Percentiles rank a stretch among this genome's conserved stretches.
phyloP scores from a whole-genome alignment of 1,284 basidiomycete genomes.

The Pseudozyma hubeiensis region DNA sequence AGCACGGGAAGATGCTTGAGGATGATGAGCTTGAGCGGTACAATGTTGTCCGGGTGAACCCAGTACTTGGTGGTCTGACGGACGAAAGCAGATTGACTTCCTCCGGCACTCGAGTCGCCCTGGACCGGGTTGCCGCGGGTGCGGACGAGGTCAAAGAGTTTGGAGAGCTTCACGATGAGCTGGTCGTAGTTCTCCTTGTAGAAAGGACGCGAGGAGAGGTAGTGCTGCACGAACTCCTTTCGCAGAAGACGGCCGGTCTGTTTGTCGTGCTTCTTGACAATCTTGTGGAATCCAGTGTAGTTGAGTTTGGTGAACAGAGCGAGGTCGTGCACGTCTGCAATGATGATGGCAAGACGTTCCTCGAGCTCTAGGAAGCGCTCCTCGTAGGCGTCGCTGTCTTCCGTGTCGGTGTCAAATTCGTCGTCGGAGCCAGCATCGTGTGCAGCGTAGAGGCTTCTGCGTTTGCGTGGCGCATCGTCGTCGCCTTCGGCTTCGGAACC shows the following conservation, averaged over 20 bases:
- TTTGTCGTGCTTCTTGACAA: slow-evolving; percentile 93
- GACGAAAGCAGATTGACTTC: slow-evolving; percentile 94
- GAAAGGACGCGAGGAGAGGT: slow-evolving; percentile 93
- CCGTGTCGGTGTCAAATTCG: slow-evolving; percentile 74
- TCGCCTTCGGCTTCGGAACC: slow-evolving; percentile 44
- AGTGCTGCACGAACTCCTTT: slow-evolving; percentile 81
- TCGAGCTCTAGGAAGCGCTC: slow-evolving; percentile 89
- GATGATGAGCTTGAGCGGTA: slow-evolving; percentile 94
- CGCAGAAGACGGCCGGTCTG: slow-evolving; percentile 74
- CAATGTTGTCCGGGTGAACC: slow-evolving; percentile 82
- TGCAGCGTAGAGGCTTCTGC: slow-evolving; percentile 63
- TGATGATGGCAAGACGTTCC: slow-evolving; percentile 93
- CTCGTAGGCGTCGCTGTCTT: slow-evolving; percentile 81
- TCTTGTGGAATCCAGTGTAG: slow-evolving; percentile 96
- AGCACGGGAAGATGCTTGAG: slow-evolving; percentile 78
- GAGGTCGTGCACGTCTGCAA: slow-evolving; percentile 97
- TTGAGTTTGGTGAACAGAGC: slow-evolving; percentile 93
- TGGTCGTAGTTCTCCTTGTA: slow-evolving; percentile 83
- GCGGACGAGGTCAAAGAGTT: slow-evolving; percentile 93
- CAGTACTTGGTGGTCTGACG: slow-evolving; percentile 99
- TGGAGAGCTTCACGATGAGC: slow-evolving; percentile 95
- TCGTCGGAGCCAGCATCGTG: slow-evolving; percentile 72
- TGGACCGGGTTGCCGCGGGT: slow-evolving; percentile 93
- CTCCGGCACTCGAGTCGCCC: slow-evolving; percentile 93
- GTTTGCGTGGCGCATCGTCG: slow-evolving; percentile 20